These are phyloP conservation scores for Sugiyamaella marilandica DNA, from an alignment of 805 yeast species.

Conservation along the genomic window DNA sequence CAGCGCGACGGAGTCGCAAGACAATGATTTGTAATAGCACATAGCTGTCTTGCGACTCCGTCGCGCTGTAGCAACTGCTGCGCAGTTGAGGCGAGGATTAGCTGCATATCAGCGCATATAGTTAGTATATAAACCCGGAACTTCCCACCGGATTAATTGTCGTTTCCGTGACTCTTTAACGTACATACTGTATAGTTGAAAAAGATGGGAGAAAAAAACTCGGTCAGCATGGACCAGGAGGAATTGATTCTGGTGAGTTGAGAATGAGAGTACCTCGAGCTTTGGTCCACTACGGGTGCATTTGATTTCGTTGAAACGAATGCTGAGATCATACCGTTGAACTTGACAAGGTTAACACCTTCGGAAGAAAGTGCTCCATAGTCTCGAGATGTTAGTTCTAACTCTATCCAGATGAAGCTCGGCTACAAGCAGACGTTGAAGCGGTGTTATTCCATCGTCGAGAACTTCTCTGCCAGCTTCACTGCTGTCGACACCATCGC, in stretches of 20 bases:
- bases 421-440: conserved; percentile 20
- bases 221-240: conserved; percentile 1
- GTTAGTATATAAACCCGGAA: background rate
- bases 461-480: conserved; percentile 21
- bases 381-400: conserved; percentile 5
- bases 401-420: conserved; percentile 13
- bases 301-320: no score
- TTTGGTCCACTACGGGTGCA: conserved; percentile 14
- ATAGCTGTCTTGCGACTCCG: no score
- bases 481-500: conserved; percentile 17
- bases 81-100: no score
- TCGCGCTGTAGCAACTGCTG: no score
- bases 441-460: conserved; percentile 17
- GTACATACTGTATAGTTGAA: no score
- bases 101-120: conserved; percentile 7
- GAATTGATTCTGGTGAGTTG: conserved; percentile 11
- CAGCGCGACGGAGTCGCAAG: no score
- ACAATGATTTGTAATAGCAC: no score
- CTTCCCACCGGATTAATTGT: background rate
- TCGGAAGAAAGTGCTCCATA: conserved; percentile 18
- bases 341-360: conserved; percentile 24
- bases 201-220: background rate
- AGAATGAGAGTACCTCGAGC: conserved; percentile 1
- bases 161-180: no score
- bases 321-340: conserved; percentile 24